Base-by-base conservation (phyloP, 163 green algal species). In the Chloromonas sp. region DNA sequence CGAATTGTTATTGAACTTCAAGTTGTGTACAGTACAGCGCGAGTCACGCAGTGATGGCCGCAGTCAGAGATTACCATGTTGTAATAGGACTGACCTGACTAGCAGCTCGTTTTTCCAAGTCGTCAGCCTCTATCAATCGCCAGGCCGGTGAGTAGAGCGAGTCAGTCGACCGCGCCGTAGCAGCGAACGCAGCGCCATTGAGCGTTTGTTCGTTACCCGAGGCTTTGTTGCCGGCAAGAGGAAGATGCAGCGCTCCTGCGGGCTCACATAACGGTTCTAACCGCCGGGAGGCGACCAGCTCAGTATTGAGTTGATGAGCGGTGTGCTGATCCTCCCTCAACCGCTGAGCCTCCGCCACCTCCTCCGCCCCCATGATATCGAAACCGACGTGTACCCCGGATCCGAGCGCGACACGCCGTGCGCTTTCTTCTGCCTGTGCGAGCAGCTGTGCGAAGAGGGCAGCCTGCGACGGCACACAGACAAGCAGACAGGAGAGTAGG, bases 81-180 rank as follows among this genome's bases (percentile, higher is more conserved):
- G 36, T 36, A 36, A 36, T 36, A 36, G 36, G 36, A 36, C 36
- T 36, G 36, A 36, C 36, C 36, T 36, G 36, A 36, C 36, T 36
- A 36, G 85, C 83, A 1, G 85, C 85, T n/a, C 91, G 87, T 82
- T 92, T 93, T 59, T 84, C 81, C 88, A 90, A 92, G 60, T 90
- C 87, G 70, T 92, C 90, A 70, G 86, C 87, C 83, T 91, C 86
- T 0, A 90, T 83, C 81, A 91, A 81, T 74, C 91, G 81, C 87
- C 89, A 94, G 70, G 89, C 85, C 66, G 91, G 89, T 58, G 15
- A 13, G 74, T 89, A 89, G 60, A 61, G 14, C 36, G 81, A 11
- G n/a, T 85, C 61, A 71, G 60, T 58, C 1, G 82, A 71, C 2
- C 60, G 58, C 15, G 80, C 78, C 58, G 81, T 3, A 74, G 86